Conservation (phyloP, 2,329 filamentous ascomycete species). For the Ophiostoma angusticollis region DNA sequence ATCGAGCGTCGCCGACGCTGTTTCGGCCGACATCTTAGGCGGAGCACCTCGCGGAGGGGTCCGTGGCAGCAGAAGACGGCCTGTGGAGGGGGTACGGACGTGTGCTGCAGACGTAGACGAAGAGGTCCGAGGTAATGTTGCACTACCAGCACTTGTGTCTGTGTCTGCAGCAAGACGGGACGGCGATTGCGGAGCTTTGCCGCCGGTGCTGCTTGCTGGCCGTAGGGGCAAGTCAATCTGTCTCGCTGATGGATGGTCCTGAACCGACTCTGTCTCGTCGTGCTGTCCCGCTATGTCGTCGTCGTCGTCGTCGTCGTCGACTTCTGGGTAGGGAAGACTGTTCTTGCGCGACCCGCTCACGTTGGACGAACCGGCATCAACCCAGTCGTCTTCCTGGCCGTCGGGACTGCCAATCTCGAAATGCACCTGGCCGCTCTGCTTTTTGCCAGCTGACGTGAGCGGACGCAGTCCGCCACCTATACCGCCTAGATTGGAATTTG, state of each 20-base stretch:
- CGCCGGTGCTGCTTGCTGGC: not conserved
- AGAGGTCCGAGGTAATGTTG: not conserved
- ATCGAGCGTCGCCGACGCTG: conserved; percentile 21
- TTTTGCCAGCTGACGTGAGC: conserved; percentile 15
- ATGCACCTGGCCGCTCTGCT: conserved; percentile 34
- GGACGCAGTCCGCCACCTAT: conserved; percentile 18
- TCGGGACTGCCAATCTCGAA: conserved; percentile 46
- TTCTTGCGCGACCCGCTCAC: conserved; percentile 18
- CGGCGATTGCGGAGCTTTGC: too few relatives aligned
- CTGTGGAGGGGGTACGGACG: conserved; percentile 2
- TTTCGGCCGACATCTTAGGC: conserved; percentile 50
- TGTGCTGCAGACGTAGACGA: not conserved
- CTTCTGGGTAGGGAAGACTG: conserved; percentile 10
- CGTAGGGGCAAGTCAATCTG: conserved; percentile 1
- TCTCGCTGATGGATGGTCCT: not conserved
- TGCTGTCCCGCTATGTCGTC: conserved; percentile 1
- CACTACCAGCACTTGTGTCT: not conserved
- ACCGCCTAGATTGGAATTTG: conserved; percentile 36
- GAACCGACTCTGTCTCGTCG: not conserved
- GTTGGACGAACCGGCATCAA: conserved; percentile 51
- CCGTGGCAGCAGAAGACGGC: conserved; percentile 37
- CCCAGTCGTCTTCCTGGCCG: conserved; percentile 47
- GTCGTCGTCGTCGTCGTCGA: conserved; percentile 7
- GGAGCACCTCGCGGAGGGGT: conserved; percentile 48
- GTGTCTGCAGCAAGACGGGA: not conserved